phyloP scores from a whole-genome alignment of 2,329 filamentous ascomycete species.

The Ilyonectria robusta region DNA sequence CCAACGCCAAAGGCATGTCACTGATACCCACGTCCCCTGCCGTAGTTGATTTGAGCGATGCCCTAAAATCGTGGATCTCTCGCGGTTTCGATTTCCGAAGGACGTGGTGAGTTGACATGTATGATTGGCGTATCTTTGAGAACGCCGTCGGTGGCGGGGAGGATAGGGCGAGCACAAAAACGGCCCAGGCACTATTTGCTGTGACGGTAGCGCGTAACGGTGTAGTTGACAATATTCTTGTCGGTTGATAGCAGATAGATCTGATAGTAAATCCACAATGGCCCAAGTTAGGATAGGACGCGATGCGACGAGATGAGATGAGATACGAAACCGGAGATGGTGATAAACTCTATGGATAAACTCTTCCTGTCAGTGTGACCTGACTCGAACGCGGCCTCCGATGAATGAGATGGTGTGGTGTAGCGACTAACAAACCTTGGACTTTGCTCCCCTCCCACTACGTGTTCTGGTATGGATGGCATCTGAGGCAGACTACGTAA shows the following conservation, averaged over 20 bases:
- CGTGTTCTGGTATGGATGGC: background rate
- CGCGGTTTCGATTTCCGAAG: background rate
- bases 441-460: constrained; percentile 2
- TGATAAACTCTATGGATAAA: background rate
- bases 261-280: background rate
- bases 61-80: background rate
- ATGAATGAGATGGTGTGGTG: constrained; percentile 9
- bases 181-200: background rate
- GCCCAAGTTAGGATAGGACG: background rate
- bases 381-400: constrained; percentile 22
- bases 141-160: background rate
- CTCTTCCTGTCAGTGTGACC: background rate
- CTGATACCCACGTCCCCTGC: constrained; percentile 14
- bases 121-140: constrained; percentile 3
- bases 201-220: background rate
- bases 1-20: background rate
- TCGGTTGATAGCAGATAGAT: background rate
- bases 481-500: background rate
- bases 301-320: background rate
- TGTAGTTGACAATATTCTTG: background rate
- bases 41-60: background rate
- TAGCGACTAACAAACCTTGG: constrained; percentile 22
- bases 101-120: background rate
- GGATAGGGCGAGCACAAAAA: background rate
- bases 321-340: constrained; percentile 13